Evolutionary conservation across 768 basidiomycete genomes (phyloP).

Genomic region (Termitomyces sp.): DNA sequence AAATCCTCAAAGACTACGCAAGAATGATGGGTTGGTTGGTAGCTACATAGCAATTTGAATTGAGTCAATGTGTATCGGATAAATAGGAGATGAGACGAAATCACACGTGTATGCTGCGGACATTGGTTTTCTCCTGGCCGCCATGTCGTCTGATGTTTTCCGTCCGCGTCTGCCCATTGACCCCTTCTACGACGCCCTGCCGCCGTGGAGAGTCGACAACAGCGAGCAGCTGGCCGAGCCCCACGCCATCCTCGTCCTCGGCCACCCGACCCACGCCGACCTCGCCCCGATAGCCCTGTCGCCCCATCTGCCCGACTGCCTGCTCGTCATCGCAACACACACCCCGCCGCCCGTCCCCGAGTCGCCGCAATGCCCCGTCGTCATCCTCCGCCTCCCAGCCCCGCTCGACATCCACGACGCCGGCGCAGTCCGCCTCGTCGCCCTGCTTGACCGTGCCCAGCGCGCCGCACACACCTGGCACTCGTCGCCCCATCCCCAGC

Average conservation of each 20-base stretch:
- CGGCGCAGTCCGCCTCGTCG: conserved; percentile 37
- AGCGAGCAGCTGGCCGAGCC: conserved; percentile 14
- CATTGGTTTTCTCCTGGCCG: too few relatives aligned
- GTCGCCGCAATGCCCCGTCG: conserved; percentile 18
- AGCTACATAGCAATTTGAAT: too few relatives aligned
- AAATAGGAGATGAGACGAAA: too few relatives aligned
- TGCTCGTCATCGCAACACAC: conserved; percentile 41
- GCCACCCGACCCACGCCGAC: conserved; percentile 31
- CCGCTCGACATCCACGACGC: conserved; percentile 32
- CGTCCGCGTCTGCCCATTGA: conserved; percentile 35
- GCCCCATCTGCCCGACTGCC: conserved; percentile 25
- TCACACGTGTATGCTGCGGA: too few relatives aligned
- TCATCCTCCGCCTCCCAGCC: conserved; percentile 30
- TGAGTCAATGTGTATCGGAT: too few relatives aligned
- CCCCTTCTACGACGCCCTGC: conserved; percentile 21
- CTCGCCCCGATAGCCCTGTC: conserved; percentile 35
- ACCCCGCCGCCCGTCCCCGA: conserved; percentile 26
- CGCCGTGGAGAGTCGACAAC: conserved; percentile 2
- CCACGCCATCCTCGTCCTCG: conserved; percentile 36
- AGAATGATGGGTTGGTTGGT: too few relatives aligned
- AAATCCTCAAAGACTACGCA: too few relatives aligned
- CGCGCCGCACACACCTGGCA: conserved; percentile 31
- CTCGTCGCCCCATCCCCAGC: conserved; percentile 3
- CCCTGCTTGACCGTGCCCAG: conserved; percentile 36
- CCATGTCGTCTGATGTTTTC: conserved; percentile 23